A percentile compares a stretch with the other conserved stretches of the same genome.
Conservation (phyloP, 139 green algal species). For the Pleodorina starrii region DNA sequence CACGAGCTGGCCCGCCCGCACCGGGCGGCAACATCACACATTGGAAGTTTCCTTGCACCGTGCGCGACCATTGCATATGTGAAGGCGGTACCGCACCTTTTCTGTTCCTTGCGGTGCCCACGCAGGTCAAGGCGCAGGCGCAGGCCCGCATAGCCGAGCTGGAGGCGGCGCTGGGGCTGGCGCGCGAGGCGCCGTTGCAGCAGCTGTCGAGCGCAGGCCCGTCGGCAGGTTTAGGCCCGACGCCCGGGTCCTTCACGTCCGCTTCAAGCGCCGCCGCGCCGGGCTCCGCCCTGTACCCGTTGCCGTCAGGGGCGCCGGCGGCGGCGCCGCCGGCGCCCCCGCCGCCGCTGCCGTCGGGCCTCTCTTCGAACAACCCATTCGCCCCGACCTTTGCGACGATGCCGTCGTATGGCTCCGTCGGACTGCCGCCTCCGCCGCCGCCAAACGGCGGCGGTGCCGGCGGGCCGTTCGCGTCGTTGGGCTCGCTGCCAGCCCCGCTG, state of each 20-base stretch:
- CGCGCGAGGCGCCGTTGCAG: conserved; percentile 1
- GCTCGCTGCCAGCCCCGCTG: not conserved
- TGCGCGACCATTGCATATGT: too few species aligned
- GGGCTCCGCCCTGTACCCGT: not conserved
- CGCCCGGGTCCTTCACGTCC: too few species aligned
- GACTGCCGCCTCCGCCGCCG: not conserved
- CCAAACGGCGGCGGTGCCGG: not conserved
- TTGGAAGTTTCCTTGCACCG: too few species aligned
- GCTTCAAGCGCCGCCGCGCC: too few species aligned
- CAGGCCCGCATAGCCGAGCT: conserved; percentile 29
- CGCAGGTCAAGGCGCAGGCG: conserved; percentile 1
- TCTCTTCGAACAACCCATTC: conserved; percentile 31
- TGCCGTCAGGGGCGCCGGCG: too few species aligned
- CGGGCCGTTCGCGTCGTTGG: not conserved
- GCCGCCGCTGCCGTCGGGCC: not conserved
- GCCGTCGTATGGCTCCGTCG: not conserved
- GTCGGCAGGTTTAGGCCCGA: not conserved
- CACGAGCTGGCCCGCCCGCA: too few species aligned
- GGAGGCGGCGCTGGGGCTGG: not conserved
- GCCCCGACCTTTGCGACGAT: not conserved
- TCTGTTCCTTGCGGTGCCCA: too few species aligned
- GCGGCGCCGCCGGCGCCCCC: not conserved
- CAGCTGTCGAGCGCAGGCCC: not conserved
- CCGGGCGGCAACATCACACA: too few species aligned
- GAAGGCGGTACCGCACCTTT: too few species aligned